A percentile compares a stretch with the other conserved stretches of the same genome.
Evolutionary conservation across 202 grass and related monocot species (phyloP).

Genomic region (Digitaria exilis): DNA sequence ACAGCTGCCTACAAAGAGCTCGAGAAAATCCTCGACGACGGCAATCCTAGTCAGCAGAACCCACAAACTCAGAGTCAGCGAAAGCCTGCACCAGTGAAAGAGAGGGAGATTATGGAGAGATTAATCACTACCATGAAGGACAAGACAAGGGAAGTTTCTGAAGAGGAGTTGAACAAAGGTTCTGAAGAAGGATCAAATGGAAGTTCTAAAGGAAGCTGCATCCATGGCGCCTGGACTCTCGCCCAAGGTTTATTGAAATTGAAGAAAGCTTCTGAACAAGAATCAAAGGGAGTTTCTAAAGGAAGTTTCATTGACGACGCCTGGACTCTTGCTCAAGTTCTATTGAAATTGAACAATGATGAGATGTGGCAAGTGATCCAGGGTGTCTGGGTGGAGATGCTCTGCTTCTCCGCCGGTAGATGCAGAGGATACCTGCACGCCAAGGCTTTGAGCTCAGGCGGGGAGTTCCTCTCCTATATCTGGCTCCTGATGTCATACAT

Average conservation of each 20-base stretch:
- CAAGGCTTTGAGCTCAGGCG: conserved; percentile 3
- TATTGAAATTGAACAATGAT: rapidly evolving
- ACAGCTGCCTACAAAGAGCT: background rate
- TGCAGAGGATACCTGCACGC: conserved; percentile 19
- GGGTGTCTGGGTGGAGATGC: conserved; percentile 20
- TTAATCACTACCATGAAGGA: background rate
- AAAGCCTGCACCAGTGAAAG: background rate
- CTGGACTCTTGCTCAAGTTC: background rate
- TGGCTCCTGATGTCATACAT: background rate
- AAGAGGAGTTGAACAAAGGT: background rate
- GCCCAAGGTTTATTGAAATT: no score
- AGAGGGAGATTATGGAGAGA: background rate
- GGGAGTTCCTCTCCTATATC: background rate
- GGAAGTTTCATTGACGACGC: background rate
- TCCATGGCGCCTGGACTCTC: no score
- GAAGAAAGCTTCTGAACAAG: no score
- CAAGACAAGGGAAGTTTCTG: background rate
- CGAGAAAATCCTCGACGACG: no score
- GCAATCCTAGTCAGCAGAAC: no score
- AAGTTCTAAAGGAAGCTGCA: no score
- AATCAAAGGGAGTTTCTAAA: background rate
- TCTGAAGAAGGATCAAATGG: background rate
- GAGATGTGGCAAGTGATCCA: background rate
- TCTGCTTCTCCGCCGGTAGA: conserved; percentile 9
- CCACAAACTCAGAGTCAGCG: no score